These are phyloP conservation scores for Davidsoniella eucalypti DNA, from an alignment of 2,329 filamentous ascomycete species.

Conservation along the genomic window DNA sequence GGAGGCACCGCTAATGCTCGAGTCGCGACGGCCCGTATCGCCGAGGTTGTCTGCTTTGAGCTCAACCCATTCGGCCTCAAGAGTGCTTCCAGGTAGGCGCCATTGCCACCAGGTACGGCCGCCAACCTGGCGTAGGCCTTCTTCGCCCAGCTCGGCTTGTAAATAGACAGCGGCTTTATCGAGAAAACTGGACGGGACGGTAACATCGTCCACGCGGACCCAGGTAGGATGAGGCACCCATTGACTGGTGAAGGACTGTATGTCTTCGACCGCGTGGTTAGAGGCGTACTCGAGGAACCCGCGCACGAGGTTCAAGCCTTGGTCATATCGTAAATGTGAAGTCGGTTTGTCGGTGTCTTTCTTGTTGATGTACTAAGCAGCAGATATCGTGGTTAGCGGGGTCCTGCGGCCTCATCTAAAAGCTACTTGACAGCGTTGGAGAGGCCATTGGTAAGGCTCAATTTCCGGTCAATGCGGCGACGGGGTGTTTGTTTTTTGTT, in stretches of 20 bases:
- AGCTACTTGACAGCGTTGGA: background rate
- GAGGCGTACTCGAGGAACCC: constrained; percentile 74
- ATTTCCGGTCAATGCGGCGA: too few relatives aligned
- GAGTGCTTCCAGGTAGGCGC: constrained; percentile 46
- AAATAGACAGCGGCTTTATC: constrained; percentile 49
- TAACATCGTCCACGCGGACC: constrained; percentile 60
- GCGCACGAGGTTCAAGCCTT: constrained; percentile 75
- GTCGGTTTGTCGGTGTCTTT: constrained; percentile 61
- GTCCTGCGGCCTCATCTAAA: too few relatives aligned
- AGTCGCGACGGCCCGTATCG: constrained; percentile 19
- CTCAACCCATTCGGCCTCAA: constrained; percentile 90
- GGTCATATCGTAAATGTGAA: constrained; percentile 83
- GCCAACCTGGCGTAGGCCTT: constrained; percentile 60
- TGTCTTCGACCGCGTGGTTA: constrained; percentile 78
- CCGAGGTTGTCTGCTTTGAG: constrained; percentile 60
- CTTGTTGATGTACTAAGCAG: constrained; percentile 52
- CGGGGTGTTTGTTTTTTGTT: too few relatives aligned
- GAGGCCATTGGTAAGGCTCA: too few relatives aligned
- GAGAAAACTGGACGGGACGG: constrained; percentile 48
- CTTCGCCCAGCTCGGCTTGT: constrained; percentile 56
- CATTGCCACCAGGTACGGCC: constrained; percentile 84
- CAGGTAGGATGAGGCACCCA: constrained; percentile 82
- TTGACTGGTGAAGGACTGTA: constrained; percentile 82
- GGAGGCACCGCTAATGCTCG: constrained; percentile 45
- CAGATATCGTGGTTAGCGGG: too few relatives aligned